Evolutionary conservation across 1,139 yeast species (phyloP), one percentile per base, ranked within the genome.

Genomic region (Kodamaea plutei): DNA sequence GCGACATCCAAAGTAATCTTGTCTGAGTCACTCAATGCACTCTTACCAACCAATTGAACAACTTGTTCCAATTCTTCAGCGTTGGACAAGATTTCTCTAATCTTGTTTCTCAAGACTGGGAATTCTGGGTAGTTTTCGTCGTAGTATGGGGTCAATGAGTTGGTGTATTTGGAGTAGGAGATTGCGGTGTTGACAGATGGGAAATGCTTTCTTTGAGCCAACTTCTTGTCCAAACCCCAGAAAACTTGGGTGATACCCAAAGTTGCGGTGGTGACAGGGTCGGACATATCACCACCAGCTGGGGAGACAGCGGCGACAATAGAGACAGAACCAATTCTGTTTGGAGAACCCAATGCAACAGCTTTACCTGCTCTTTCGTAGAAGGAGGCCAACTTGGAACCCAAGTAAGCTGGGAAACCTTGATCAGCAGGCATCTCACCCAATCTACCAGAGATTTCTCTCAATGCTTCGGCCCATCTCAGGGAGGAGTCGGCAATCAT

Each of bases 371-470:
- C 98, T 74, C 99, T 88, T 71, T 91, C 99, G 64, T 91, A 91
- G 77, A 91, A 91, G 36, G 97, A 91, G 35, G 99, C 97, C 55
- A 91, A 76, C 62, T 91, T 91, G 34, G 99, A 96, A 69, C 98
- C 98, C 61, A 91, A 76, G 61, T 93, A 91, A 37, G 99, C 99
- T 43, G 99, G 99, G 93, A 89, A 91, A 75, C 99, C 99, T 73
- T 93, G 98, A 69, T 91, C 99, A 41, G 99, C 99, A 58, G 99
- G 99, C 99, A 91, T 91, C 73, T 93, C 99, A 65, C 98, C 98
- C 62, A 91, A 74, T 76, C 99, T 94, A 78, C 99, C 99, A 34
- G 97, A 89, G 61, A 91, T 82, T 76, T 91, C 99, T 81, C 99
- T 88, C 59, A 91, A 76, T 39, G 99, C 99, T 70, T 91, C 99